A percentile compares a stretch with the other conserved stretches of the same genome.
Conservation (phyloP, 2,329 filamentous ascomycete genomes). For the Xylariaceae sp. region DNA sequence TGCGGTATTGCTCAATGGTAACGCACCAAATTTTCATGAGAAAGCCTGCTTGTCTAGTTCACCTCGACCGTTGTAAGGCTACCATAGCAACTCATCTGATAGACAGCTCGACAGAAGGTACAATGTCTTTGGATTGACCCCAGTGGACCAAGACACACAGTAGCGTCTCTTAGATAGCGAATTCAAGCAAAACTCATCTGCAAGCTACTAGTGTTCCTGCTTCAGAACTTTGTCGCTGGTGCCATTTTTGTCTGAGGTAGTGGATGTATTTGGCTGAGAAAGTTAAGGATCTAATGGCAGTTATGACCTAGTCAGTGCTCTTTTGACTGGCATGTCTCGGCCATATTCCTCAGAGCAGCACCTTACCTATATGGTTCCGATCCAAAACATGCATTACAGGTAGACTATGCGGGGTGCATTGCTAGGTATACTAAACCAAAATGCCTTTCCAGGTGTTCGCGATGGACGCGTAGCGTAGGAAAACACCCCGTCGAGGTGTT, state of each 20-base stretch:
- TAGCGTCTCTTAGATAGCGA: no score
- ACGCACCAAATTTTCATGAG: background rate
- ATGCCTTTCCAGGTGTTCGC: background rate
- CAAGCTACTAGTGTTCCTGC: no score
- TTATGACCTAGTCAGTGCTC: slow-evolving; percentile 7
- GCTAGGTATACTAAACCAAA: background rate
- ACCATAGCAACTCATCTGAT: background rate
- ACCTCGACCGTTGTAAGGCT: background rate
- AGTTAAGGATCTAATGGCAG: background rate
- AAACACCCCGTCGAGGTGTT: background rate
- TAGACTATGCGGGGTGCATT: slow-evolving; percentile 24
- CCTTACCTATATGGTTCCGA: slow-evolving; percentile 6
- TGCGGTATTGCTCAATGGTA: background rate
- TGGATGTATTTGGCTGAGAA: background rate
- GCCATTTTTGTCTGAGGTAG: no score
- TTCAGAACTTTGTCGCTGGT: background rate
- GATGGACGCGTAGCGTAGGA: background rate
- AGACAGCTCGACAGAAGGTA: background rate
- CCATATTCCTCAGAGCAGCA: slow-evolving; percentile 25
- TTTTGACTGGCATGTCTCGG: slow-evolving; percentile 32
- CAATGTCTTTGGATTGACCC: background rate
- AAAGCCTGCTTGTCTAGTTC: background rate
- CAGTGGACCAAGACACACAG: no score
- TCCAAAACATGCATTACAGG: slow-evolving; percentile 27
- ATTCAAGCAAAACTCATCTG: background rate